Base-by-base conservation (phyloP, 2,329 filamentous ascomycete species). In the Chrysosporium queenslandicum region DNA sequence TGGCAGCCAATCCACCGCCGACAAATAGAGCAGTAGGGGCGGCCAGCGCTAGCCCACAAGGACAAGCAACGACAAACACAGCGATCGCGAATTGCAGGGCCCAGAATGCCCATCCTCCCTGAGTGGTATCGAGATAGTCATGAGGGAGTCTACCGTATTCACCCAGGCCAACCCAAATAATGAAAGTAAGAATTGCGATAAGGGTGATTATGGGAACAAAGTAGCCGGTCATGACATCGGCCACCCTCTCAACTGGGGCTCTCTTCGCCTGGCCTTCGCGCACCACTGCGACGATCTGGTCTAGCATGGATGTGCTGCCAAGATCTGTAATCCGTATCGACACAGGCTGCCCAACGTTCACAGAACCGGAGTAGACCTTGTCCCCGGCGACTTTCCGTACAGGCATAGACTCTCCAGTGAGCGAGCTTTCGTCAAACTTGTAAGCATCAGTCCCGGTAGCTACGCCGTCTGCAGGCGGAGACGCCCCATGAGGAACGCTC, bases 11-110 rank as follows among this genome's bases (percentile, higher is more conserved):
- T 1, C 87, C 87, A 32, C 85, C 83, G 2, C 86, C 87, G 8
- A 92, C 87, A 58, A 91, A 91, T 30, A 94, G 68, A n/a, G 87
- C 87, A 0, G 87, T 94, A 0, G 87, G 87, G 0, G 87, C 87
- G n/a, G 87, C 87, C 6, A 94, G 79, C 1, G 84, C 87, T 12
- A 94, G 76, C 1, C 87, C 87, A 61, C 87, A 94, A 1, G 87
- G 87, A 62, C 87, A 94, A 2, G 87, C 87, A 25, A 94, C 83
- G 30, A 94, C 86, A 59, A 94, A 92, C 11, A 92, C 87, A 5
- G 87, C 80, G 60, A 94, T 91, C 14, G 87, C 85, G 61, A 82
- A 82, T 48, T 80, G 74, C 49, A 83, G 62, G 7, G 76, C 77
- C 69, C 73, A 76, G 53, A 74, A 71, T 64, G 78, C 56, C 78